Percentiles rank a stretch among this genome's conserved stretches.
Conservation (phyloP, 2,329 filamentous ascomycete species). For the Phoma sp. region DNA sequence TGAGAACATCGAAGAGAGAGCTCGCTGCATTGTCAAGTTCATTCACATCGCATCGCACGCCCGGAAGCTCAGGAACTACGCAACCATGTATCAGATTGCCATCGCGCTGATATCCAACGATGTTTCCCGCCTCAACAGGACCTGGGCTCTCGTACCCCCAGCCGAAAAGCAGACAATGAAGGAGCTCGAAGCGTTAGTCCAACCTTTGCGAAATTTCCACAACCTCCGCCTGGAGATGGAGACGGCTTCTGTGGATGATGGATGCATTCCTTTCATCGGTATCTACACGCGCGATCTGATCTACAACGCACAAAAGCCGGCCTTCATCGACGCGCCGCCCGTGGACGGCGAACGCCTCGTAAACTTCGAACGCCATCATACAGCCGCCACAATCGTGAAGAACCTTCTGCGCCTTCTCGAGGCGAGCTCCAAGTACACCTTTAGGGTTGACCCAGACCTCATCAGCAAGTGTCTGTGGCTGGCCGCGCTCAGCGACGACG, state of each 20-base stretch:
- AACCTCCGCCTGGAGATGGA: slow-evolving; percentile 83
- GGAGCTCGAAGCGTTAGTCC: slow-evolving; percentile 74
- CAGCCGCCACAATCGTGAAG: slow-evolving; percentile 78
- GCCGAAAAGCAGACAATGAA: slow-evolving; percentile 69
- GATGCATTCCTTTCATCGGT: slow-evolving; percentile 83
- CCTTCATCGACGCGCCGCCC: slow-evolving; percentile 72
- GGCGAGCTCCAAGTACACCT: slow-evolving; percentile 75
- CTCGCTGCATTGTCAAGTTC: slow-evolving; percentile 77
- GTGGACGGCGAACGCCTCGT: slow-evolving; percentile 67
- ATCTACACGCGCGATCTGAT: slow-evolving; percentile 83
- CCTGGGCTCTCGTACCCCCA: slow-evolving; percentile 73
- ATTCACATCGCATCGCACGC: slow-evolving; percentile 82
- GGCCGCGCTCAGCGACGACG: slow-evolving; percentile 75
- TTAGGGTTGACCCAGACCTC: slow-evolving; percentile 76
- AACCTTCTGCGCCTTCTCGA: slow-evolving; percentile 79
- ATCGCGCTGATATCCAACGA: slow-evolving; percentile 78
- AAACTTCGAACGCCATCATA: slow-evolving; percentile 83
- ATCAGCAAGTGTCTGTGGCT: slow-evolving; percentile 87
- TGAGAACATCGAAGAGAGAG: slow-evolving; percentile 72
- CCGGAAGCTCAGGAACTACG: slow-evolving; percentile 78
- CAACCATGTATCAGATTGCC: slow-evolving; percentile 80
- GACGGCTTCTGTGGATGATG: slow-evolving; percentile 65
- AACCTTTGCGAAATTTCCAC: slow-evolving; percentile 78
- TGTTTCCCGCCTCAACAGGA: slow-evolving; percentile 69
- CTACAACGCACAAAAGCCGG: slow-evolving; percentile 79